Percentiles rank a stretch among this genome's conserved stretches.
Conservation (phyloP, 345 rosid genomes). For the Rhodamnia argentea region DNA sequence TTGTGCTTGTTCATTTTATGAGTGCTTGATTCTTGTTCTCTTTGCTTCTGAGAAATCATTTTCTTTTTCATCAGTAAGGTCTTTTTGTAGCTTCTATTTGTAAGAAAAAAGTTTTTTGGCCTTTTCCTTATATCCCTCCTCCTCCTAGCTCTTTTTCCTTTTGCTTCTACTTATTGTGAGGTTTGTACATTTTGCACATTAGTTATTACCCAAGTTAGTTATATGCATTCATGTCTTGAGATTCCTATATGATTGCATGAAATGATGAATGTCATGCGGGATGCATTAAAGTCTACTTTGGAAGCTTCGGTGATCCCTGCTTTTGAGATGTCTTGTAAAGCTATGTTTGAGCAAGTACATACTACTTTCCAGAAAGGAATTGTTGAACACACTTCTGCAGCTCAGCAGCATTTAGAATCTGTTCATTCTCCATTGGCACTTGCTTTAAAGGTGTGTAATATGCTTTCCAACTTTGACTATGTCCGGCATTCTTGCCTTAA, state of each 20-base stretch:
- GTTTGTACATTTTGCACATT: neutral
- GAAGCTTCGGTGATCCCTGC: conserved; percentile 78
- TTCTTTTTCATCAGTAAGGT: neutral
- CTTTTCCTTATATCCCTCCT: neutral
- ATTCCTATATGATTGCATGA: neutral
- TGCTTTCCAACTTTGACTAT: neutral
- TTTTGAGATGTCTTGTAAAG: conserved; percentile 83
- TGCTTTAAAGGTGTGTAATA: conserved; percentile 53
- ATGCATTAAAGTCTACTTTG: conserved; percentile 53
- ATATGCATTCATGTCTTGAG: neutral
- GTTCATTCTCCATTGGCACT: conserved; percentile 59
- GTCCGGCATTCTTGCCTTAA: neutral
- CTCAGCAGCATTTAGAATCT: conserved; percentile 66
- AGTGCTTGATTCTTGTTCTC: neutral
- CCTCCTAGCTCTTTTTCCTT: neutral
- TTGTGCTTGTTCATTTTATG: neutral
- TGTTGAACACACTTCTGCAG: conserved; percentile 59
- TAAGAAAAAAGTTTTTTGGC: neutral
- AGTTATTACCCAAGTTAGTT: neutral
- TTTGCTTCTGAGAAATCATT: neutral
- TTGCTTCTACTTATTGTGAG: neutral
- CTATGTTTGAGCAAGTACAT: conserved; percentile 90
- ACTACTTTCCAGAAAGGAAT: conserved; percentile 74
- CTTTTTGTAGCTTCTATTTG: neutral
- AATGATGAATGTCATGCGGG: conserved; percentile 26